Evolutionary conservation across 441 rosid genomes (phyloP).

Genomic region (Corymbia citriodora): DNA sequence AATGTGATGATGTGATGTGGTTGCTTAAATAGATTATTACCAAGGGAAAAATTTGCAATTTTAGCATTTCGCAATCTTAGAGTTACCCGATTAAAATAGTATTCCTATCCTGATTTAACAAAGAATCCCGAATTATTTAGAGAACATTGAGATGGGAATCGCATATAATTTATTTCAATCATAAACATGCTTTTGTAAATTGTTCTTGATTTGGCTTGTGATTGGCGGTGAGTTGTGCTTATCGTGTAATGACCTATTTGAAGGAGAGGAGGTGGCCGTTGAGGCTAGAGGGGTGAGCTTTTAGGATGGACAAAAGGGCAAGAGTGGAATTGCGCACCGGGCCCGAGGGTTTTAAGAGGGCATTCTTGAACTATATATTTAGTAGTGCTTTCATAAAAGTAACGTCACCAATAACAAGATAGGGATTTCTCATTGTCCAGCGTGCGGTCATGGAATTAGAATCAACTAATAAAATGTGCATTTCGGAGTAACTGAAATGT

Average conservation of each 20-base stretch:
- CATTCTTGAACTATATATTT: neutral
- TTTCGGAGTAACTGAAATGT: rapidly evolving
- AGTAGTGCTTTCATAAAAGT: neutral
- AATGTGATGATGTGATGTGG: neutral
- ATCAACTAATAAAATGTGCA: neutral
- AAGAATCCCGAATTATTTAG: neutral
- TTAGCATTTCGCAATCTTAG: neutral
- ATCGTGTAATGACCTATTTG: rapidly evolving
- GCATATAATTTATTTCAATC: neutral
- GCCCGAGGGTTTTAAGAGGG: too few species aligned
- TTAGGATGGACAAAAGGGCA: rapidly evolving
- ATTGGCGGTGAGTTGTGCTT: neutral
- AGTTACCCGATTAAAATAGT: neutral
- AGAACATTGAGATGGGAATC: neutral
- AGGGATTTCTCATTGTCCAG: neutral
- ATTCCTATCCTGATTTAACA: neutral
- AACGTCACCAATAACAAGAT: neutral
- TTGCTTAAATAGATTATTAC: neutral
- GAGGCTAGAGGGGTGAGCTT: rapidly evolving
- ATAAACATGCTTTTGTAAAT: neutral
- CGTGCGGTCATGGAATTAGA: neutral
- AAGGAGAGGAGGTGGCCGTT: rapidly evolving
- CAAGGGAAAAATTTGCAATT: neutral
- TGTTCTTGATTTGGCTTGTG: neutral
- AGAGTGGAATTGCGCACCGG: neutral